phyloP scores from a whole-genome alignment of 805 yeast species.

The Scheffersomyces ergatensis region DNA sequence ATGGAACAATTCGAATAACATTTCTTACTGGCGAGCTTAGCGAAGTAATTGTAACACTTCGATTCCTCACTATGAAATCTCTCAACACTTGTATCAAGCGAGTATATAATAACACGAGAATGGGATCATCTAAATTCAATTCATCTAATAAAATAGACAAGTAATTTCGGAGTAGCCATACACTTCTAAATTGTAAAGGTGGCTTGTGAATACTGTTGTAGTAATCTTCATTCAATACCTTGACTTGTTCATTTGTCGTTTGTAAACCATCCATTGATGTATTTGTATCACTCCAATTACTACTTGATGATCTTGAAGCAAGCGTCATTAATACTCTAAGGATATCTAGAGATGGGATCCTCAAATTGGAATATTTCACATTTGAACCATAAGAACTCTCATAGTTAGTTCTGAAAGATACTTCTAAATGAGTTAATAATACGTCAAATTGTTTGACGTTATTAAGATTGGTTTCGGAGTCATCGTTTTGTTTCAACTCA shows the following conservation, averaged over 20 bases:
- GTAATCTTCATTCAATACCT: constrained; percentile 17
- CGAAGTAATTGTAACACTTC: background rate
- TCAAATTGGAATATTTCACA: background rate
- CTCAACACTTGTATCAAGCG: background rate
- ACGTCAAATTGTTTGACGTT: constrained; percentile 26
- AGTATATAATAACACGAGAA: background rate
- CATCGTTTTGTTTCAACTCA: constrained; percentile 3
- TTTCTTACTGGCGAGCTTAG: background rate
- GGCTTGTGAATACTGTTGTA: constrained; percentile 14
- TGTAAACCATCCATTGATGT: constrained; percentile 16
- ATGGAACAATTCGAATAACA: background rate
- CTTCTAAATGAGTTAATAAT: constrained; percentile 24
- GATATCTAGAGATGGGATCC: constrained; percentile 22
- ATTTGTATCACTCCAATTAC: constrained; percentile 22
- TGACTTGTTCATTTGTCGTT: constrained; percentile 17
- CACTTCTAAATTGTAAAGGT: constrained; percentile 18
- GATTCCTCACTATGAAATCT: background rate
- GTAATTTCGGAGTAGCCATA: constrained; percentile 7
- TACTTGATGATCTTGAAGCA: constrained; percentile 23
- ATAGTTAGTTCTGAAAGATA: constrained; percentile 5
- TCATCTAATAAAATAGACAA: constrained; percentile 1
- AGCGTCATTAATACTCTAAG: constrained; percentile 30
- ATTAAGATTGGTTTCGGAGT: constrained; percentile 18
- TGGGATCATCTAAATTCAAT: constrained; percentile 4
- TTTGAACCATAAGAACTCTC: background rate